These are phyloP conservation scores for Phlegmacium glaucopus DNA, from an alignment of 768 basidiomycete species.

Conservation along the genomic window DNA sequence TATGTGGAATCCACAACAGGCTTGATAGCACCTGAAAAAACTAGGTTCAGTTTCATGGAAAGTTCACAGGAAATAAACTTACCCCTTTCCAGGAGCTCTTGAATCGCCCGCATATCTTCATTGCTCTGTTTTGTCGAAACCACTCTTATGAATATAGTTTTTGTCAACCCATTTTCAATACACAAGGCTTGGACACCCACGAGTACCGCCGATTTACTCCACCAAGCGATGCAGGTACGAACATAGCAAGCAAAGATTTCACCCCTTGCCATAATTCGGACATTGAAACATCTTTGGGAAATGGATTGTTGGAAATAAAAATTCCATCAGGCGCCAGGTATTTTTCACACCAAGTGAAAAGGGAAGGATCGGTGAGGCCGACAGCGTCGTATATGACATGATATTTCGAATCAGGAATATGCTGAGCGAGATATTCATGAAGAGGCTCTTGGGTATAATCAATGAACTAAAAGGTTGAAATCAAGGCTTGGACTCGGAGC, in stretches of 20 bases:
- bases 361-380: conserved; percentile 39
- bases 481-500: neutral
- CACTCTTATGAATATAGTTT: conserved; percentile 19
- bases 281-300: conserved; percentile 27
- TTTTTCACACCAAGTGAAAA: conserved; percentile 44
- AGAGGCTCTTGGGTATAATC: conserved; percentile 57
- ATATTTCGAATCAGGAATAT: conserved; percentile 45
- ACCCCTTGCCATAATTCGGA: conserved; percentile 29
- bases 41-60: neutral
- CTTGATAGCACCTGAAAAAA: conserved; percentile 41
- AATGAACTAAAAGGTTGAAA: conserved; percentile 37
- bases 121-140: conserved; percentile 11
- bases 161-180: neutral
- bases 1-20: conserved; percentile 56
- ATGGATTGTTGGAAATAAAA: conserved; percentile 51
- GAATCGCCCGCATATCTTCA: neutral
- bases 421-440: conserved; percentile 37
- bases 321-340: conserved; percentile 53
- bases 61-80: conserved; percentile 9
- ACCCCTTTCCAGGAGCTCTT: neutral
- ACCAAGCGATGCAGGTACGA: conserved; percentile 47
- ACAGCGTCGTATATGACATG: conserved; percentile 58
- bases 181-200: conserved; percentile 29
- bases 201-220: conserved; percentile 42
- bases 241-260: conserved; percentile 28